These are phyloP conservation scores for Fistulinella prunicolor DNA, from an alignment of 768 basidiomycete species.

Conservation along the genomic window DNA sequence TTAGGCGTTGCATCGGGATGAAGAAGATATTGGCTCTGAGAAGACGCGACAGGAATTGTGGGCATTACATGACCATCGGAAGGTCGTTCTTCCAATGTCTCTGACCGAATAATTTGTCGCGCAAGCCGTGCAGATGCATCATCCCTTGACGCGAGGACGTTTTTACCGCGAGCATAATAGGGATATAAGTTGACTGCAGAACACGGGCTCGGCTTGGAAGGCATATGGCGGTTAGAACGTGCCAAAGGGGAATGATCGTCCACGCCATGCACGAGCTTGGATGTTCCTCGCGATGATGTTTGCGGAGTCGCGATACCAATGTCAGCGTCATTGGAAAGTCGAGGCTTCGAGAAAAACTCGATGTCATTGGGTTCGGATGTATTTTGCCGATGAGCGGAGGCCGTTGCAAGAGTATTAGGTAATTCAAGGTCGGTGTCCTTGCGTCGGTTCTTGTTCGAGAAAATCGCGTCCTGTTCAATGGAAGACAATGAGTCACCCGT, in stretches of 20 bases:
- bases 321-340: background rate
- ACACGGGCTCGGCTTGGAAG: background rate
- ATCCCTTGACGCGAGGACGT: background rate
- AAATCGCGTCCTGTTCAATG: background rate
- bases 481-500: background rate
- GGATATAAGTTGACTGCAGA: background rate
- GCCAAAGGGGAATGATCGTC: slow-evolving; percentile 4
- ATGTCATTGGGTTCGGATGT: background rate
- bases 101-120: background rate
- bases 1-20: slow-evolving; percentile 30
- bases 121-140: background rate
- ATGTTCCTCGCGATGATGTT: slow-evolving; percentile 7
- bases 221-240: background rate
- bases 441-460: background rate
- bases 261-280: background rate
- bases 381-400: slow-evolving; percentile 4
- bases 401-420: slow-evolving; percentile 3
- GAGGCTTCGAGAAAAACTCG: background rate
- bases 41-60: slow-evolving; percentile 24
- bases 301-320: slow-evolving; percentile 17
- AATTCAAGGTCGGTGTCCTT: background rate
- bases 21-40: slow-evolving; percentile 35
- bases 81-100: slow-evolving; percentile 1
- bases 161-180: slow-evolving; percentile 1
- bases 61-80: slow-evolving; percentile 2